Conservation (phyloP, 1,284 basidiomycete species). For the Rhodotorula sp. region DNA sequence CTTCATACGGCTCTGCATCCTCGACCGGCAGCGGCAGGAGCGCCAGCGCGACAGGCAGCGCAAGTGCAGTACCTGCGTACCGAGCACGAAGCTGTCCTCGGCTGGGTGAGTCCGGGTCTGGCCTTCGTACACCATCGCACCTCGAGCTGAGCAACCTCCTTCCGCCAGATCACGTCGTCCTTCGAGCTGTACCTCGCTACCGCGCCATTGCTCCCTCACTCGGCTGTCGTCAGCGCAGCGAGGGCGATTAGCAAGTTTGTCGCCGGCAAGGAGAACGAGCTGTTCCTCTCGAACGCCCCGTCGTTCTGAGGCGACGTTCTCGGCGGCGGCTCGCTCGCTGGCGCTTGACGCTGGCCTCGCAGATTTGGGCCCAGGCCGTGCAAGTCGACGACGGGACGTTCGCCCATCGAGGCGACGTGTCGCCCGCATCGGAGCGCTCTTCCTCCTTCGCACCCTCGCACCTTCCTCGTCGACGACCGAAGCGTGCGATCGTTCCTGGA, state of each 20-base stretch:
- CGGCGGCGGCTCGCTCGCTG: not conserved
- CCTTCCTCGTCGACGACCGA: no score
- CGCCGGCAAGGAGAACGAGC: slow-evolving; percentile 71
- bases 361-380: no score
- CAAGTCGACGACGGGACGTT: no score
- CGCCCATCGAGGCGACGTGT: no score
- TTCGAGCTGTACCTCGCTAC: slow-evolving; percentile 88
- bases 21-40: slow-evolving; percentile 48
- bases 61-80: slow-evolving; percentile 82
- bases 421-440: no score
- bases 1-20: slow-evolving; percentile 81
- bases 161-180: slow-evolving; percentile 75
- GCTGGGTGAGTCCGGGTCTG: slow-evolving; percentile 62
- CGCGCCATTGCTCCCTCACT: slow-evolving; percentile 79
- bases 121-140: not conserved
- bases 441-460: no score
- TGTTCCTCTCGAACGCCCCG: slow-evolving; percentile 59
- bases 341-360: no score
- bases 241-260: slow-evolving; percentile 88
- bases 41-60: slow-evolving; percentile 63
- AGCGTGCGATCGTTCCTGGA: no score
- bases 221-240: slow-evolving; percentile 76
- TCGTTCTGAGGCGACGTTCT: slow-evolving; percentile 36
- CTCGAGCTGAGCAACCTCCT: no score
- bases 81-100: slow-evolving; percentile 80